These are phyloP conservation scores for Meyerozyma elateridarum DNA, from an alignment of 1,139 yeast species.

Conservation along the genomic window DNA sequence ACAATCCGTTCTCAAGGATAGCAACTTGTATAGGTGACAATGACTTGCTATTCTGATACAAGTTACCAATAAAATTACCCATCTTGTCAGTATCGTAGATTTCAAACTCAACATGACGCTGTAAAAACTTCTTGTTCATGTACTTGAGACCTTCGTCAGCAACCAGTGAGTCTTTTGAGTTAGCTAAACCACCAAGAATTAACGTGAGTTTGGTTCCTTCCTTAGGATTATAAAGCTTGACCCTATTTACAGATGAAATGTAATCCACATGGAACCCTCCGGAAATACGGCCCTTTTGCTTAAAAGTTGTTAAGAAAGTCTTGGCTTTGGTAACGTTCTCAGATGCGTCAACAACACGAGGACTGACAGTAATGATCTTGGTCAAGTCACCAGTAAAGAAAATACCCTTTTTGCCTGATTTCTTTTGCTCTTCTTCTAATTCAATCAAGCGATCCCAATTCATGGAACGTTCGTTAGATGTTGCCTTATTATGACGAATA, in stretches of 20 bases:
- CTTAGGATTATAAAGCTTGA: constrained; percentile 62
- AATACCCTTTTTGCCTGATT: constrained; percentile 54
- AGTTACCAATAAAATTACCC: constrained; percentile 77
- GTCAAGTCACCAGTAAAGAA: constrained; percentile 42
- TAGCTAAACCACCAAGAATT: constrained; percentile 71
- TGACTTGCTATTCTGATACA: constrained; percentile 49
- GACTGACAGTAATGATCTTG: constrained; percentile 47
- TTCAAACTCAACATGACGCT: constrained; percentile 68
- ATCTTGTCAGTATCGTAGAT: constrained; percentile 68
- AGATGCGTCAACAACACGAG: constrained; percentile 73
- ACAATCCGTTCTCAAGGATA: constrained; percentile 64
- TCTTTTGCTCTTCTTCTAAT: constrained; percentile 58
- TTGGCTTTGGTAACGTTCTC: constrained; percentile 69
- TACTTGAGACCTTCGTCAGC: constrained; percentile 53
- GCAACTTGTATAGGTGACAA: constrained; percentile 52
- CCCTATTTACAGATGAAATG: constrained; percentile 62
- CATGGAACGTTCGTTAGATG: constrained; percentile 61
- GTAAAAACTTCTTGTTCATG: constrained; percentile 55
- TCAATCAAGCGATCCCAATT: constrained; percentile 77
- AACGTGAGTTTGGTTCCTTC: constrained; percentile 68
- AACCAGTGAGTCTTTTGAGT: constrained; percentile 35
- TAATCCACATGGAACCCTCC: constrained; percentile 65
- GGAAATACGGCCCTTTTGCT: constrained; percentile 58
- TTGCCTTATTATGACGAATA: constrained; percentile 70
- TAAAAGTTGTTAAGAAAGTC: constrained; percentile 66